phyloP scores from a whole-genome alignment of 2,329 filamentous ascomycete species.

The Lachnellula willkommii region DNA sequence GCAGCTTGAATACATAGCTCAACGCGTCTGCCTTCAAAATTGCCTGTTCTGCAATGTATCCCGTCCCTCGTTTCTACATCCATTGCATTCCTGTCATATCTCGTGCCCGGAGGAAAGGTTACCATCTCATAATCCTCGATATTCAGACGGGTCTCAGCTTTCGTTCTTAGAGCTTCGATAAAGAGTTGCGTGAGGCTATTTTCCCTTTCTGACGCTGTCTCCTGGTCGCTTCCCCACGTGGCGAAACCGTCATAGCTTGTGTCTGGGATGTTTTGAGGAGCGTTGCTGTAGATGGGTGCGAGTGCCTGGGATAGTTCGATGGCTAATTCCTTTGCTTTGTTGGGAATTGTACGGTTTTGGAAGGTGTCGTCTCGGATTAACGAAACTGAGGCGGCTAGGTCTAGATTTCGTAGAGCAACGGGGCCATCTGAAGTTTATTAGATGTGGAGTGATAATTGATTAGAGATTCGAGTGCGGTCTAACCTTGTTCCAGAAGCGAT shows the following conservation, averaged over 20 bases:
- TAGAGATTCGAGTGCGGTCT: neutral
- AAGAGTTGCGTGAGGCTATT: constrained; percentile 7
- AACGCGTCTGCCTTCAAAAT: neutral
- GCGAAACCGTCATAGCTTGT: constrained; percentile 5
- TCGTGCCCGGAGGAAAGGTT: constrained; percentile 6
- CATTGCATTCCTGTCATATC: constrained; percentile 10
- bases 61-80: constrained; percentile 7
- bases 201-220: constrained; percentile 4
- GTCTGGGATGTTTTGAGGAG: neutral
- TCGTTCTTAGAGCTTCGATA: constrained; percentile 5
- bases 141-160: constrained; percentile 15
- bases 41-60: neutral
- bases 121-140: constrained; percentile 15
- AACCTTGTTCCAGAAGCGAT: constrained; percentile 4
- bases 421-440: constrained; percentile 3
- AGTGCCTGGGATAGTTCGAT: constrained; percentile 6
- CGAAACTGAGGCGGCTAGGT: constrained; percentile 3
- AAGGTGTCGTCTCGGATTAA: constrained; percentile 3
- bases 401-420: constrained; percentile 9
- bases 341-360: neutral
- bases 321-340: constrained; percentile 1
- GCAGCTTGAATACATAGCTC: constrained; percentile 7
- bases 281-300: constrained; percentile 11
- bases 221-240: constrained; percentile 6
- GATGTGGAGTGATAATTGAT: neutral